Percentiles rank a stretch among this genome's conserved stretches.
phyloP scores from a whole-genome alignment of 306 rosid species.

The Casuarina equisetifolia region DNA sequence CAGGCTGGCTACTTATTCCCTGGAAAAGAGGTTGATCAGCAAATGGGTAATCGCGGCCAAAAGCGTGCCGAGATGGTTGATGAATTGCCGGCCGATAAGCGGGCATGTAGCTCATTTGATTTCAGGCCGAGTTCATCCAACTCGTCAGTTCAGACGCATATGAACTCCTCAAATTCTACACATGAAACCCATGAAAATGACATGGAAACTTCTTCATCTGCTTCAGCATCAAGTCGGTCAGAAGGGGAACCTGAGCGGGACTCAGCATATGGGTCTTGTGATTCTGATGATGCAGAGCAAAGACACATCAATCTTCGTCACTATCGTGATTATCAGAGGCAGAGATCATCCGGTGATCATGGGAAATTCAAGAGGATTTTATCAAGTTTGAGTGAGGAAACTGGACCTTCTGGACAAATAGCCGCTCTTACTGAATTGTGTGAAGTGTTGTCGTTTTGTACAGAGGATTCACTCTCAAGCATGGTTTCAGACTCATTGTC shows the following conservation, averaged over 20 bases:
- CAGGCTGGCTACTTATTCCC: slow-evolving; percentile 36
- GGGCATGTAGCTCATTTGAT: slow-evolving; percentile 82
- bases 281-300: slow-evolving; percentile 83
- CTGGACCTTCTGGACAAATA: slow-evolving; percentile 67
- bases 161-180: slow-evolving; percentile 43
- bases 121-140: slow-evolving; percentile 84
- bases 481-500: slow-evolving; percentile 65
- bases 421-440: slow-evolving; percentile 79
- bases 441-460: slow-evolving; percentile 83
- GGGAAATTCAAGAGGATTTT: slow-evolving; percentile 74
- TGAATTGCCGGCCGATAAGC: slow-evolving; percentile 88
- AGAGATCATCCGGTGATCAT: slow-evolving; percentile 70
- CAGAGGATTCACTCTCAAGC: slow-evolving; percentile 85
- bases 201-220: slow-evolving; percentile 91
- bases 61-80: slow-evolving; percentile 81
- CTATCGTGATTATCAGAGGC: slow-evolving; percentile 72
- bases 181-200: slow-evolving; percentile 69
- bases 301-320: slow-evolving; percentile 59
- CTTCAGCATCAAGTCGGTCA: slow-evolving; percentile 76
- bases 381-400: slow-evolving; percentile 62
- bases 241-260: slow-evolving; percentile 88
- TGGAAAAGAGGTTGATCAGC: slow-evolving; percentile 28
- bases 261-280: slow-evolving; percentile 89
- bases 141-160: slow-evolving; percentile 58
- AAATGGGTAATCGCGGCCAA: slow-evolving; percentile 89